Evolutionary conservation across 768 basidiomycete species (phyloP).

Genomic region (Paxillus rubicundulus): DNA sequence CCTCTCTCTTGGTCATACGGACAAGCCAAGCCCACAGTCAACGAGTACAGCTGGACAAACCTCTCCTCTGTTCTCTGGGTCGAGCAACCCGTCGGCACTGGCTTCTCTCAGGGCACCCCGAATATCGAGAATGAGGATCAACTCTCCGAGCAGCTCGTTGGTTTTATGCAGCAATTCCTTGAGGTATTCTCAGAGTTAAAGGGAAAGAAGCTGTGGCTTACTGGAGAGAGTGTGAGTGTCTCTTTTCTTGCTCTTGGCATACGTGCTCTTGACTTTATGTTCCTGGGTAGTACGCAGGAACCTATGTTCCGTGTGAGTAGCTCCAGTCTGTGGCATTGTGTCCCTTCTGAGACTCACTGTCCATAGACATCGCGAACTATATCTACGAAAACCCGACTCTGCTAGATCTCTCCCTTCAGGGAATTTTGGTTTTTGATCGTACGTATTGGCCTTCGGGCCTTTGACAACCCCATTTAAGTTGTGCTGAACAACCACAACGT

Average conservation of each 20-base stretch:
- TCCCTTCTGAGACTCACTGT: not conserved
- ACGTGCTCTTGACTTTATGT: not conserved
- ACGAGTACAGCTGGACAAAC: slow-evolving; percentile 77
- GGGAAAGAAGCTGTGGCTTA: slow-evolving; percentile 65
- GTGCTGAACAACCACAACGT: not conserved
- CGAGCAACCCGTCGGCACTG: slow-evolving; percentile 80
- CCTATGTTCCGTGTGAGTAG: slow-evolving; percentile 56
- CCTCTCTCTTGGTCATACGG: slow-evolving; percentile 68
- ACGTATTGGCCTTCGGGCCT: slow-evolving; percentile 20
- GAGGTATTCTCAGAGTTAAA: slow-evolving; percentile 73
- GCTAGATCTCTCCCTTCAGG: slow-evolving; percentile 59
- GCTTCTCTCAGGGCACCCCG: slow-evolving; percentile 69
- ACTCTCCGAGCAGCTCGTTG: slow-evolving; percentile 52
- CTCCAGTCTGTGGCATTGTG: not conserved
- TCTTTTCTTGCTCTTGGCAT: not conserved
- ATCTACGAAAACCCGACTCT: slow-evolving; percentile 58
- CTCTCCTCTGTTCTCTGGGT: slow-evolving; percentile 72
- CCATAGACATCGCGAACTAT: slow-evolving; percentile 68
- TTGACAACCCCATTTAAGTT: not conserved
- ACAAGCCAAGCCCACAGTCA: slow-evolving; percentile 59
- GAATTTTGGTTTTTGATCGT: slow-evolving; percentile 76
- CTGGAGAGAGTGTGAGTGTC: slow-evolving; percentile 68
- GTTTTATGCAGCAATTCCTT: slow-evolving; percentile 72
- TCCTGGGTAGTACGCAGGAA: slow-evolving; percentile 62
- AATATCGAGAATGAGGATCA: slow-evolving; percentile 58